Evolutionary conservation across 768 basidiomycete genomes (phyloP), one percentile per base, ranked within the genome.

Genomic region (Hygrophoropsis aurantiaca): DNA sequence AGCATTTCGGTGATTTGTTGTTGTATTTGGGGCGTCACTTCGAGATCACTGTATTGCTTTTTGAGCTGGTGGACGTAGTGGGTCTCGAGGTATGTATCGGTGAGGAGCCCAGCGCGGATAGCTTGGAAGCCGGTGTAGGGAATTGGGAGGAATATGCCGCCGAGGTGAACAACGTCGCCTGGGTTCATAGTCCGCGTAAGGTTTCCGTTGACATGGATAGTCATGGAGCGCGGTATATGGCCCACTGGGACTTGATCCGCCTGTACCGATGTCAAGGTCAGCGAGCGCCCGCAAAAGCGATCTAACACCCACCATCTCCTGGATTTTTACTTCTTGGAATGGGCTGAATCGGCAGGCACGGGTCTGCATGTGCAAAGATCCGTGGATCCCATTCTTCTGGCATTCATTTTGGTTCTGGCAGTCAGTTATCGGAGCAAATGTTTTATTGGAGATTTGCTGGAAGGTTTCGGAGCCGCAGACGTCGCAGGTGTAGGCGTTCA

Each of bases 211-310:
- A 97, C 76, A 61, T 99, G 94, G n/a, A 97, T 67, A 0, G 94
- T 94, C 97, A 97, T 98, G 3, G 94, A 94, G 32, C 97, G 86
- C 19, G 97, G 97, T 48, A 99, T 99, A 65, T 99, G 97, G 4
- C 97, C 97, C 39, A 99, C 95, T 19, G 97, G 97, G 1, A 99
- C 97, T 84, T 99, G 97, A 60, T 98, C 95, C 20, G 95, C 90
- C 93, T 93, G 57, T 0, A 47, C 33, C 41, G 3, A 25, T 35
- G 42, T 60, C 27, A 60, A 50, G 40, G n/a, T n/a, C n/a, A 30
- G 27, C 6, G 27, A 13, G 6, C 6, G 6, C 13, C 13, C 27
- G 27, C 27, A 6, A 13, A 7, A 30, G 13, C 16, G 16, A 11
- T n/a, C 15, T 8, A 32, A 11, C 3, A 35, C 75, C 52, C 48